phyloP scores from a whole-genome alignment of 352 stramenopile genomes.

The Phytopythium delawarense region DNA sequence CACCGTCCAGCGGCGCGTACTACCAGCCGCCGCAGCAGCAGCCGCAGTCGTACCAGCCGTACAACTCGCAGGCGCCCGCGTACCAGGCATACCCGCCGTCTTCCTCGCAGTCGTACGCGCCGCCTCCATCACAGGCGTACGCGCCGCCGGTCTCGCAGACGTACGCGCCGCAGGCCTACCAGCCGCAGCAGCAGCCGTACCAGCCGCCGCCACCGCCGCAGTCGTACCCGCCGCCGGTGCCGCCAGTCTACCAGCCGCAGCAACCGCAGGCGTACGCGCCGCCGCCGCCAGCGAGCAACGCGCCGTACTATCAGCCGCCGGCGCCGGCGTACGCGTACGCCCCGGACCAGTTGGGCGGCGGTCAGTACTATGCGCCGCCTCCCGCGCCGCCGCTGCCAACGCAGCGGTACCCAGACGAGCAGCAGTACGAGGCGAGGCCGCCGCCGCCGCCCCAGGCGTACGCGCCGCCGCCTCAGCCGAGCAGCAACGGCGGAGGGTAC shows the following conservation, averaged over 20 bases:
- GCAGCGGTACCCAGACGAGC: slow-evolving; percentile 13
- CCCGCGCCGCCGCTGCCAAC: slow-evolving; percentile 9
- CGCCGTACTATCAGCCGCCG: slow-evolving; percentile 13
- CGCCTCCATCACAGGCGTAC: slow-evolving; percentile 10
- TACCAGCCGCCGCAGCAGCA: slow-evolving; percentile 7
- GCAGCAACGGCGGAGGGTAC: slow-evolving; percentile 12
- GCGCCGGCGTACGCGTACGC: slow-evolving; percentile 7
- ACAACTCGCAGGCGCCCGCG: background rate
- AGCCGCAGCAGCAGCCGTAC: background rate
- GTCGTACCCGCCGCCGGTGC: slow-evolving; percentile 3
- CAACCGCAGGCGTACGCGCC: background rate
- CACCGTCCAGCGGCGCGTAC: slow-evolving; percentile 6
- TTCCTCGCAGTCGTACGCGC: slow-evolving; percentile 6
- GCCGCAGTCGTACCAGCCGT: slow-evolving; percentile 1
- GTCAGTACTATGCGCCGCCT: slow-evolving; percentile 9
- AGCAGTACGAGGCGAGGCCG: slow-evolving; percentile 9
- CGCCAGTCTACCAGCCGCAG: slow-evolving; percentile 3
- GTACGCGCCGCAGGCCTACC: slow-evolving; percentile 6
- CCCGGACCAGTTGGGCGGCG: slow-evolving; percentile 5
- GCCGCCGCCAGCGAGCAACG: background rate
- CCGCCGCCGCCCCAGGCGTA: slow-evolving; percentile 7
- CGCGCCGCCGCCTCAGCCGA: background rate
- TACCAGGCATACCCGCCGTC: slow-evolving; percentile 9
- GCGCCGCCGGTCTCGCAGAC: background rate
- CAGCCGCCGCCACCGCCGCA: slow-evolving; percentile 7